Percentiles rank a stretch among this genome's conserved stretches.
These are phyloP conservation scores for Daldinia concentrica DNA, from an alignment of 495 filamentous ascomycete species.

Conservation along the genomic window DNA sequence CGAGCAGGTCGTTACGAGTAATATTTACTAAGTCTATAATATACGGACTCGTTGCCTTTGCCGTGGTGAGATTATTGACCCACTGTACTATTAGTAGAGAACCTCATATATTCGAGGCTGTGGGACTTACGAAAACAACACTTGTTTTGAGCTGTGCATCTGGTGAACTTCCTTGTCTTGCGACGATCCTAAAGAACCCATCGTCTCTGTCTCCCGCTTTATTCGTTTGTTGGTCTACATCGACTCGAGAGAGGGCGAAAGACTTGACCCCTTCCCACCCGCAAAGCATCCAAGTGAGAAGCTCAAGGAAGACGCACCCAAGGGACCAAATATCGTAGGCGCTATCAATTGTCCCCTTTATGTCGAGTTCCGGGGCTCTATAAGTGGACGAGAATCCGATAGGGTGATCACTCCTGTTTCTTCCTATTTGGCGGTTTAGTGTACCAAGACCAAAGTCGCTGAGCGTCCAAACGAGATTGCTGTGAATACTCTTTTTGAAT, in stretches of 20 bases:
- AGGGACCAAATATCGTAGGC: conserved; percentile 46
- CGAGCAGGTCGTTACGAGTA: conserved; percentile 11
- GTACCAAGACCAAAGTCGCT: conserved; percentile 19
- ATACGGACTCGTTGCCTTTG: conserved; percentile 1
- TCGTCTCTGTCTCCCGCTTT: not conserved
- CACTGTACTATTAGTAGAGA: conserved; percentile 16
- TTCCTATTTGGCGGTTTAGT: not conserved
- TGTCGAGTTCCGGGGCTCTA: conserved; percentile 32
- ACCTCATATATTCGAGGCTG: not conserved
- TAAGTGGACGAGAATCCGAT: conserved; percentile 30
- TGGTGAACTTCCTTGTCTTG: not conserved
- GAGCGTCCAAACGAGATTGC: not conserved
- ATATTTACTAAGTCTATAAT: conserved; percentile 9
- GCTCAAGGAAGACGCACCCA: conserved; percentile 45
- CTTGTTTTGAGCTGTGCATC: conserved; percentile 13
- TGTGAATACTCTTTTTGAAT: not conserved
- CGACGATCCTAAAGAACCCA: conserved; percentile 6
- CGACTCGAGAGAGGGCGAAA: conserved; percentile 25
- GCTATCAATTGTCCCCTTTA: conserved; percentile 16
- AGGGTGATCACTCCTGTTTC: not conserved
- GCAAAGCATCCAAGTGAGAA: conserved; percentile 37
- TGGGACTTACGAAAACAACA: conserved; percentile 12
- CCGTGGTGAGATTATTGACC: not conserved
- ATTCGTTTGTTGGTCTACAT: not conserved
- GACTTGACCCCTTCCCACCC: conserved; percentile 31